Evolutionary conservation across 345 rosid genomes (phyloP), one percentile per base, ranked within the genome.

Genomic region (Physaria fendleri): DNA sequence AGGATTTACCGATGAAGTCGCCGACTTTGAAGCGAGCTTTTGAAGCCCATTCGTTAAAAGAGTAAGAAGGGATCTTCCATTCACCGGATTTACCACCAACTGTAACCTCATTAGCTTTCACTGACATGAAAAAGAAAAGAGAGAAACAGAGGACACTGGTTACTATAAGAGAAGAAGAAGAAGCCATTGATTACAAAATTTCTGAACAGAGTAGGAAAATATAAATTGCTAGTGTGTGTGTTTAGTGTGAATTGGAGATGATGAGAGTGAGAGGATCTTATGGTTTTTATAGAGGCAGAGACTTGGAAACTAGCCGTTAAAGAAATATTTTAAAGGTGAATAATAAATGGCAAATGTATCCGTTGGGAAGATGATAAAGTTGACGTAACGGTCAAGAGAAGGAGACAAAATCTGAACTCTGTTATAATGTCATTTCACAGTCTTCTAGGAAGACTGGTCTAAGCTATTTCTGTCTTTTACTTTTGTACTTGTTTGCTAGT

Each of bases 1-100:
- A 38, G 30, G 10, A 10, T 4, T 33, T 80, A 85, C 95, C 82
- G 1, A 90, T 77, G 35, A 69, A 47, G 69, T 89, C 91, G 20
- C 89, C 91, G 27, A 82, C 71, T 42, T 59, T 72, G 74, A 89
- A 89, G 21, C 97, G 91, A 44, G 84, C 32, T 0, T 32, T 68
- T 55, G 62, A 77, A 44, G 95, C 87, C 95, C 97, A 89, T 30
- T 69, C 64, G 59, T 80, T 81, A 57, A 89, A 87, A 16, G 91
- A 76, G 68, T 61, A 76, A 3, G 83, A 21, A 0, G 89, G 89
- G 50, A 79, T 35, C 40, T 75, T 81, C 89, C 89, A 83, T 12
- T 76, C 81, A 20, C 75, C 79, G n/a, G 72, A 6, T 48, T 81
- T 75, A 29, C 84, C 82, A n/a, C 89, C 89, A 27, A 81, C 84